Percentiles rank a stretch among this genome's conserved stretches.
Conservation (phyloP, 2,329 filamentous ascomycete species). For the Scolecobasidium constrictum region DNA sequence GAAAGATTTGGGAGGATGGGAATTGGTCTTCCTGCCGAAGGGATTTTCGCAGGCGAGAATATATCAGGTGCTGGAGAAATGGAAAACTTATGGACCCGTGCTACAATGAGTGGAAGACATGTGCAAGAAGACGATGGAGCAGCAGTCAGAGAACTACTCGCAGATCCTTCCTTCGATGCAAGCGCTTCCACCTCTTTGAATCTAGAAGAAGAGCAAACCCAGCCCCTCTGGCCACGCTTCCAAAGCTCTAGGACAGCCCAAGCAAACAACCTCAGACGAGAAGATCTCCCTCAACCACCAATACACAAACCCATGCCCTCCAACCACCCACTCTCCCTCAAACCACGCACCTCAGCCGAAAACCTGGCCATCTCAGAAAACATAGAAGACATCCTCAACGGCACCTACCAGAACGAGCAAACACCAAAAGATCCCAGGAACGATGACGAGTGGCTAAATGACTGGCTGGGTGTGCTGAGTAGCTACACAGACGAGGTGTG, state of each 20-base stretch:
- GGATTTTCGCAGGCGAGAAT: background rate
- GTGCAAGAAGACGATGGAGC: slow-evolving; percentile 8
- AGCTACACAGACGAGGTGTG: slow-evolving; percentile 17
- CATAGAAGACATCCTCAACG: background rate
- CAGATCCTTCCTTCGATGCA: slow-evolving; percentile 5
- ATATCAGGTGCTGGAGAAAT: background rate
- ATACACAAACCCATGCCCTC: slow-evolving; percentile 2
- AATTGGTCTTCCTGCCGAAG: no score
- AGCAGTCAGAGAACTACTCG: slow-evolving; percentile 9
- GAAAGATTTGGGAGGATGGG: background rate
- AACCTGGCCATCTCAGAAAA: slow-evolving; percentile 1
- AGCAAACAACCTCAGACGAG: slow-evolving; percentile 1
- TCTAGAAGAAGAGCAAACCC: background rate
- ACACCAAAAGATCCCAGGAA: background rate
- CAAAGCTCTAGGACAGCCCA: no score
- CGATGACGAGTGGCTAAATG: slow-evolving; percentile 9
- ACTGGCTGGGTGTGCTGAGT: slow-evolving; percentile 15
- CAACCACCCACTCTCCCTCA: slow-evolving; percentile 7
- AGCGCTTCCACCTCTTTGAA: background rate
- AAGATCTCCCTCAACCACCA: slow-evolving; percentile 9
- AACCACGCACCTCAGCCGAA: slow-evolving; percentile 4
- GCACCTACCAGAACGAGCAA: background rate
- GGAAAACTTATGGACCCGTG: background rate
- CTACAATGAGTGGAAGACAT: background rate
- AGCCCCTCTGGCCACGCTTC: background rate